Evolutionary conservation across 1,139 yeast genomes (phyloP).

Genomic region (Suhomyces panamericanus): DNA sequence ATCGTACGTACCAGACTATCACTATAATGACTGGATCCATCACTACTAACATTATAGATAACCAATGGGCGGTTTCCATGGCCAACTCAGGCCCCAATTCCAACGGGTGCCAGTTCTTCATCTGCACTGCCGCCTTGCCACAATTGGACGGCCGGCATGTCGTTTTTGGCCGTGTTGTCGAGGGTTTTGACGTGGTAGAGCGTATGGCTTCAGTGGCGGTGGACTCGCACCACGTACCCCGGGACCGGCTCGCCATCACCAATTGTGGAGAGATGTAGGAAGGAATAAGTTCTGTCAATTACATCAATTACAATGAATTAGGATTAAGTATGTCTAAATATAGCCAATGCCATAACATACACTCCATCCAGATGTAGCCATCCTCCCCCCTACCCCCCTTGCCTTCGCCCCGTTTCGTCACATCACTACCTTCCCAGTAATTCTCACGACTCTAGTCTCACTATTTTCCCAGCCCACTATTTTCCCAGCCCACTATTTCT

Average conservation of each 20-base stretch:
- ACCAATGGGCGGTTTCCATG: slow-evolving; percentile 35
- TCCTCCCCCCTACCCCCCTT: too few relatives aligned
- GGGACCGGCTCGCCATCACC: slow-evolving; percentile 15
- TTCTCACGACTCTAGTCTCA: not conserved
- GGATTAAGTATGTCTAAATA: too few relatives aligned
- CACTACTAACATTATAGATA: slow-evolving; percentile 3
- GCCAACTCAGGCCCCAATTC: slow-evolving; percentile 46
- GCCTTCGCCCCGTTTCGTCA: too few relatives aligned
- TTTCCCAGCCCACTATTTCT: not conserved
- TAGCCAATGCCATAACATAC: too few relatives aligned
- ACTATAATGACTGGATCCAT: too few relatives aligned
- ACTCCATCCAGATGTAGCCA: too few relatives aligned
- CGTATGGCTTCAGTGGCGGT: slow-evolving; percentile 19
- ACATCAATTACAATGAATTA: too few relatives aligned
- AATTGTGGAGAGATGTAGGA: slow-evolving; percentile 43
- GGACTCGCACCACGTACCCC: slow-evolving; percentile 30
- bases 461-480: not conserved
- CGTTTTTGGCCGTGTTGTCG: slow-evolving; percentile 37
- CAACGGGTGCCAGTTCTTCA: slow-evolving; percentile 42
- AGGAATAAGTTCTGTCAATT: too few relatives aligned
- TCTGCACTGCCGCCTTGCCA: slow-evolving; percentile 26
- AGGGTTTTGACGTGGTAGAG: slow-evolving; percentile 21
- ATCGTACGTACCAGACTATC: slow-evolving; percentile 16
- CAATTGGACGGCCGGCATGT: slow-evolving; percentile 38
- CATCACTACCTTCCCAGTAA: not conserved